Evolutionary conservation across 2,329 filamentous ascomycete species (phyloP).

Genomic region (Pestalotiopsis sp.): DNA sequence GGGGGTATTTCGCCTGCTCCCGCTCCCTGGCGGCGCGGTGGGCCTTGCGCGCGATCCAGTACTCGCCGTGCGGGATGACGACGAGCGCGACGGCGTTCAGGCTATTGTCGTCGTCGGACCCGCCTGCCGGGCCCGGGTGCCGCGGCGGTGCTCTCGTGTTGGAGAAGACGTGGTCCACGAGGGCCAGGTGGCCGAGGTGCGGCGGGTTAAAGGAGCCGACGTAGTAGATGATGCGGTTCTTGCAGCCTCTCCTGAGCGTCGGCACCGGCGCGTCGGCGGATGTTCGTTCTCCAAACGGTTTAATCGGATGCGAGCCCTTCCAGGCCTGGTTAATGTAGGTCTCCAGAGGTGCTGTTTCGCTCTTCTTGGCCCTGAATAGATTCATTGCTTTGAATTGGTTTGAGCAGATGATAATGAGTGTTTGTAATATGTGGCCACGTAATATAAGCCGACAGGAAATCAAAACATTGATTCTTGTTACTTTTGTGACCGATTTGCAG

Average conservation of each 20-base stretch:
- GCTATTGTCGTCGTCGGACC: neutral
- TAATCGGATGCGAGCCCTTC: neutral
- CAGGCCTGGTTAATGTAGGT: constrained; percentile 1
- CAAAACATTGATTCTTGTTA: no score
- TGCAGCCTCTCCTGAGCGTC: constrained; percentile 10
- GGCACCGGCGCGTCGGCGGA: neutral
- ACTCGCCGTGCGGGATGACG: constrained; percentile 6
- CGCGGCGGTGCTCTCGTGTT: constrained; percentile 15
- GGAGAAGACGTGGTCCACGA: constrained; percentile 31
- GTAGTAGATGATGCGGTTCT: constrained; percentile 33
- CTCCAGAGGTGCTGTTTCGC: neutral
- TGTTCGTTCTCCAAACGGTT: neutral
- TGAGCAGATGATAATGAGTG: neutral
- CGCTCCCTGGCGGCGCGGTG: neutral
- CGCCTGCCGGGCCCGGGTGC: neutral
- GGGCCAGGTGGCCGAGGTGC: constrained; percentile 34
- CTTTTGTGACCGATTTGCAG: no score
- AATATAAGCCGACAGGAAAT: neutral
- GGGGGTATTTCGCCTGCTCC: neutral
- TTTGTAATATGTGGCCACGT: neutral
- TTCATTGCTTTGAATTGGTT: neutral
- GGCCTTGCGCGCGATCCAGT: constrained; percentile 8
- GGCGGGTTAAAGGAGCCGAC: constrained; percentile 42
- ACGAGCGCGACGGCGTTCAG: constrained; percentile 5
- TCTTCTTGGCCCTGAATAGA: neutral